Evolutionary conservation across 306 rosid genomes (phyloP), one percentile per base, ranked within the genome.

Genomic region (Fragaria nilgerrensis): DNA sequence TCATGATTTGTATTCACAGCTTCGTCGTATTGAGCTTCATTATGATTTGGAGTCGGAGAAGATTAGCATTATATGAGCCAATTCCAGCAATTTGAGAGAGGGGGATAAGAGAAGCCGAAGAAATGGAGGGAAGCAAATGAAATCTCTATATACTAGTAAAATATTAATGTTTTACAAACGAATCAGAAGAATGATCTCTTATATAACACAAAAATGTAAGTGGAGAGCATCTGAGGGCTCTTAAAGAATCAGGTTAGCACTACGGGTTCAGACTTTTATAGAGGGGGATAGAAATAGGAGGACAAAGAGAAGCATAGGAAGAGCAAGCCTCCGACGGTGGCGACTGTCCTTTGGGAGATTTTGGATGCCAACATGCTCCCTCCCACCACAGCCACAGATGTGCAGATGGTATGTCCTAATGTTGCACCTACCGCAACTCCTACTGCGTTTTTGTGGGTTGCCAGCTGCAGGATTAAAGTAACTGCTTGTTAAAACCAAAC

Each of bases 301-400:
- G 99, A 96, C 69, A 96, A 8, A 55, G 99, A 96, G 87, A 96
- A 96, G 72, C 98, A 80, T 4, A 96, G 91, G 86, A 96, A 96
- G 91, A 96, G 99, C 80, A 96, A 73, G 81, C 99, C 99, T 75
- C 99, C 99, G 16, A 96, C 82, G 0, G 96, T 88, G n/a, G 99
- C 99, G 48, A 96, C 98, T 3, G 98, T 88, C 77, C 98, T 91
- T 79, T 96, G 99, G 5, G 99, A 96, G 84, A 96, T 96, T 88
- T 81, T 96, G 6, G 98, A 96, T 25, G 99, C 99, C 83, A 96
- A 80, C 93, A 96, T 88, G 89, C 99, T 96, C 77, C 99, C 99
- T 74, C 99, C 93, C 45, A 95, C 90, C 66, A 95, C 99, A 20
- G 99, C 99, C 75, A 95, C 77, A 19, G 99, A 96, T 34, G 99